Evolutionary conservation across 805 yeast genomes (phyloP), one percentile per base, ranked within the genome.

Genomic region (Grigorovia transvaalensis): DNA sequence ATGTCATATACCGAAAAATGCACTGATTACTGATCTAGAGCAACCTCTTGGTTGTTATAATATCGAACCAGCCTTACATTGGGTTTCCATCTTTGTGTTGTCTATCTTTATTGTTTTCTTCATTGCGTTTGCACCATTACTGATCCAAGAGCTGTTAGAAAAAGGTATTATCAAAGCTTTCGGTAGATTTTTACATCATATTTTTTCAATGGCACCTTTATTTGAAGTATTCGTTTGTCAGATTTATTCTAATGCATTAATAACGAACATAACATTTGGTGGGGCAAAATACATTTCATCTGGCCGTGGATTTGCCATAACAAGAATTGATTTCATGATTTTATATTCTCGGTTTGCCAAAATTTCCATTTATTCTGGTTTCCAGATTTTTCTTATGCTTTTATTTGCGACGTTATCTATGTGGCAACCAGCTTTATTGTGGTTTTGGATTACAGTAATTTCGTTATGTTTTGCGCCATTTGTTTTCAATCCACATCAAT

Each of bases 141-240:
- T 88, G 42, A 81, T 91, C 7, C 97, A 91, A 62, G 98, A 91
- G 63, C 62, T 88, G 45, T 77, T 88, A 12, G 98, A 91, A 65
- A 81, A 89, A 60, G 97, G 98, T 0, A 57, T 83, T 13, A 75
- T 85, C 79, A 83, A 84, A 57, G 91, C 96, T 0, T 59, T 77
- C 2, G 72, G 77, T 41, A 75, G 97, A 56, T 77, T 90, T 48
- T 64, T 78, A n/a, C 79, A 78, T 65, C 98, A 91, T 61, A 74
- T 91, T 52, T 64, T 79, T 35, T 89, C 96, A 0, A 67, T 90
- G 53, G 85, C 97, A 1, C 97, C 97, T 1, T 70, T 90, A 50
- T 91, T 91, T 69, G 98, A 91, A 66, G 97, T 91, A 7, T 89
- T 91, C 70, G 96, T 88, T 9, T 88, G 97, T 66, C 96, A 90